Evolutionary conservation across 371 early-diverging fungal species (phyloP).

Genomic region (Aphelidium insulamus): DNA sequence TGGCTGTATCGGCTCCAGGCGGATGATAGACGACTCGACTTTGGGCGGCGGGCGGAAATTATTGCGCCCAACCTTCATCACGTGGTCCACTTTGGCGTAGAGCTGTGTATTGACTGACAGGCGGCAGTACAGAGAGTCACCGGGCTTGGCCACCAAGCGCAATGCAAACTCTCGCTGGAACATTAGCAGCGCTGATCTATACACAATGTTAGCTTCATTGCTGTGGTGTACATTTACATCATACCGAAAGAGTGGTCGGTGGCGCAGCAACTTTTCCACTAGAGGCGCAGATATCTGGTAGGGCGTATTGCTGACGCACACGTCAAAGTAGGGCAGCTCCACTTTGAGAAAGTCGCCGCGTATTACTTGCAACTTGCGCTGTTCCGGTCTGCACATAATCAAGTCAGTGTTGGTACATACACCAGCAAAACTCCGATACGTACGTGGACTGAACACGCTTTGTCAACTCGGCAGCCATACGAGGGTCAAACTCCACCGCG

Average conservation of each 20-base stretch:
- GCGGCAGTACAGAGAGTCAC: conserved; percentile 83
- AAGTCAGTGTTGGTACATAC: too few relatives aligned
- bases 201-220: conserved; percentile 1
- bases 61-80: conserved; percentile 93
- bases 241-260: conserved; percentile 69
- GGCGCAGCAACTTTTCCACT: conserved; percentile 87
- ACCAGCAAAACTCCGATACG: conserved; percentile 7
- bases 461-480: conserved; percentile 90
- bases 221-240: not conserved
- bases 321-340: conserved; percentile 95
- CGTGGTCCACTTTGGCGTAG: conserved; percentile 83
- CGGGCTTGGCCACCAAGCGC: conserved; percentile 89
- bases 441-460: conserved; percentile 92
- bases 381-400: conserved; percentile 33
- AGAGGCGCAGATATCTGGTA: conserved; percentile 97
- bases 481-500: conserved; percentile 94
- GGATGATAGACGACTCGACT: conserved; percentile 93
- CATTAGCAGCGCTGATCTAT: conserved; percentile 85
- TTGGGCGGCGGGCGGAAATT: conserved; percentile 98
- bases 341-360: conserved; percentile 95
- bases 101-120: conserved; percentile 95
- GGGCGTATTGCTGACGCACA: conserved; percentile 98
- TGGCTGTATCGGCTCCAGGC: conserved; percentile 82
- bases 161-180: conserved; percentile 99
- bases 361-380: conserved; percentile 78